phyloP scores from a whole-genome alignment of 1,284 basidiomycete genomes.

The Ganoderma leucocontextum region DNA sequence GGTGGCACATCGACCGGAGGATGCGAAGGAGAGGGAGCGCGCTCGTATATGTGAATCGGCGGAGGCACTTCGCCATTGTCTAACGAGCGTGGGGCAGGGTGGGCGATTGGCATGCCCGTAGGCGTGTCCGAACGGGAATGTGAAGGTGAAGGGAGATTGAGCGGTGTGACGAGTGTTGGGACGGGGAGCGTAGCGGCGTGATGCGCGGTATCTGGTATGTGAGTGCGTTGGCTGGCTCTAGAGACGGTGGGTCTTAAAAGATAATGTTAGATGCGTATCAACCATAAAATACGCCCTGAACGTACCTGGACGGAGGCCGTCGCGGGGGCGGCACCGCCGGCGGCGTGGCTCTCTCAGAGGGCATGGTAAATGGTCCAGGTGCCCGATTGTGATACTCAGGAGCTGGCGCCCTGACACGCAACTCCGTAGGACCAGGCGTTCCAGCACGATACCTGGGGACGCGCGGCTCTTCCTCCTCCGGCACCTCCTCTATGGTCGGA shows the following conservation, averaged over 20 bases:
- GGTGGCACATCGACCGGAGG: constrained; percentile 40
- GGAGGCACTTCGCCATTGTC: constrained; percentile 27
- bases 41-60: constrained; percentile 46
- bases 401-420: constrained; percentile 22
- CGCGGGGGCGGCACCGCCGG: constrained; percentile 5
- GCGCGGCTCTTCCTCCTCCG: constrained; percentile 33
- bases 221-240: constrained; percentile 29
- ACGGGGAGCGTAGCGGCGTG: constrained; percentile 42
- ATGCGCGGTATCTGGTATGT: constrained; percentile 39
- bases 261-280: not conserved
- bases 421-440: constrained; percentile 23
- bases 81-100: constrained; percentile 26
- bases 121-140: constrained; percentile 33
- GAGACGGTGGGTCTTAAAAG: constrained; percentile 23
- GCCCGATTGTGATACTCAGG: constrained; percentile 21
- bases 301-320: constrained; percentile 31
- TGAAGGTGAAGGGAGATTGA: constrained; percentile 35
- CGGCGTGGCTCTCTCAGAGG: constrained; percentile 16
- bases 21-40: constrained; percentile 36
- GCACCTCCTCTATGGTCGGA: constrained; percentile 26
- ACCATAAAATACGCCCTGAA: not conserved
- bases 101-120: constrained; percentile 23
- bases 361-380: constrained; percentile 19
- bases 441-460: constrained; percentile 26
- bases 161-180: constrained; percentile 41